phyloP scores from a whole-genome alignment of 2,329 filamentous ascomycete genomes.

The Didymella keratinophila region DNA sequence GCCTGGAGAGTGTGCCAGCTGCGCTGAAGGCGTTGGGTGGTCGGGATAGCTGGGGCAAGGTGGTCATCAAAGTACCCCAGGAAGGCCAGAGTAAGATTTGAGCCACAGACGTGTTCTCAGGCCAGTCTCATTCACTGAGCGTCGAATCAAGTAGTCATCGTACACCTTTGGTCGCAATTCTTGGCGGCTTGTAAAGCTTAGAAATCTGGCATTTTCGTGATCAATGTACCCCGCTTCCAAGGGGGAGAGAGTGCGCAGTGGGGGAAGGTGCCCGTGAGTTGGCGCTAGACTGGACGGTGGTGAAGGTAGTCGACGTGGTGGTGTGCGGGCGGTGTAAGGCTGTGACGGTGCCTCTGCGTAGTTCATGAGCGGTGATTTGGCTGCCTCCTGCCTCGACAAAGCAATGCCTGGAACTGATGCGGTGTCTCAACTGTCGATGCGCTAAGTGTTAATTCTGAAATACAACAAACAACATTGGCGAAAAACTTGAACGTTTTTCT shows the following conservation, averaged over 20 bases:
- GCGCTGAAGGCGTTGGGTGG: constrained; percentile 80
- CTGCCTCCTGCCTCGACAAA: constrained; percentile 39
- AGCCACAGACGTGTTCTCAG: background rate
- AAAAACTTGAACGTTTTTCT: too few relatives aligned
- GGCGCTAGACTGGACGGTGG: constrained; percentile 8
- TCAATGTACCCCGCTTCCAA: too few relatives aligned
- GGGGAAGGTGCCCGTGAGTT: constrained; percentile 17
- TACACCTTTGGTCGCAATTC: background rate
- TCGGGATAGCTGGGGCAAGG: constrained; percentile 93
- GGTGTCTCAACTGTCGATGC: too few relatives aligned
- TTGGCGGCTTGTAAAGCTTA: background rate
- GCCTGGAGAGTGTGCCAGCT: constrained; percentile 78
- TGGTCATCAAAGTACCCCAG: constrained; percentile 85
- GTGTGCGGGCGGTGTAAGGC: constrained; percentile 7
- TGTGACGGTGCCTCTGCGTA: constrained; percentile 10
- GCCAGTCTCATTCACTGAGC: background rate
- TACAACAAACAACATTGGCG: too few relatives aligned
- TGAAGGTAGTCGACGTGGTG: background rate
- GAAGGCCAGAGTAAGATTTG: constrained; percentile 50
- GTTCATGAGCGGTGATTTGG: constrained; percentile 28
- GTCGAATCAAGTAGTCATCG: background rate
- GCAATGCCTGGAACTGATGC: constrained; percentile 27
- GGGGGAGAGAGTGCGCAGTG: constrained; percentile 26
- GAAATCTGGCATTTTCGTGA: background rate
- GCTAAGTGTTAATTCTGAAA: too few relatives aligned